These are phyloP conservation scores for Curvularia spicifera DNA, from an alignment of 2,329 filamentous ascomycete species.

Conservation along the genomic window DNA sequence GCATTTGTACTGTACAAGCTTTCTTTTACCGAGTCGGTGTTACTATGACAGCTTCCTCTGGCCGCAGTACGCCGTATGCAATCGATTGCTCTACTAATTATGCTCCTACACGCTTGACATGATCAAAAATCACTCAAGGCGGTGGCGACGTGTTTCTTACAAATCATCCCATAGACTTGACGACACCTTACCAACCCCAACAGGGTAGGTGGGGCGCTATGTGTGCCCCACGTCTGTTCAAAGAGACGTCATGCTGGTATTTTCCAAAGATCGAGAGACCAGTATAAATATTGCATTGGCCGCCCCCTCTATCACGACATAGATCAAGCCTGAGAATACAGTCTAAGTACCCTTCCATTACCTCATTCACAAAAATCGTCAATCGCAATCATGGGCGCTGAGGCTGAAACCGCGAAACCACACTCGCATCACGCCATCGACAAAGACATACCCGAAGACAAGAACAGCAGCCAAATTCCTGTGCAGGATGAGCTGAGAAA, in stretches of 20 bases:
- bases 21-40: background rate
- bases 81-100: background rate
- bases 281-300: conserved; percentile 31
- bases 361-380: background rate
- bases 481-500: conserved; percentile 46
- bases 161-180: conserved; percentile 25
- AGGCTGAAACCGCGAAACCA: conserved; percentile 32
- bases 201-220: conserved; percentile 24
- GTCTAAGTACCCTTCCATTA: background rate
- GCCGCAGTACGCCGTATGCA: conserved; percentile 1
- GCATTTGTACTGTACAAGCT: conserved; percentile 11
- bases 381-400: conserved; percentile 30
- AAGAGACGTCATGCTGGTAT: conserved; percentile 28
- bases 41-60: background rate
- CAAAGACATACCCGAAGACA: conserved; percentile 41
- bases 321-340: conserved; percentile 5
- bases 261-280: conserved; percentile 26
- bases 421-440: conserved; percentile 45
- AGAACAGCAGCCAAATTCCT: conserved; percentile 16
- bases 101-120: background rate
- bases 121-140: conserved; percentile 1
- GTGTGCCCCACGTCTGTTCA: conserved; percentile 18
- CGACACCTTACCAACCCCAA: conserved; percentile 12
- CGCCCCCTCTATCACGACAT: conserved; percentile 6
- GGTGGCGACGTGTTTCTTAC: conserved; percentile 23